Conservation (phyloP, 805 yeast species). For the Yarrowia alimentaria region DNA sequence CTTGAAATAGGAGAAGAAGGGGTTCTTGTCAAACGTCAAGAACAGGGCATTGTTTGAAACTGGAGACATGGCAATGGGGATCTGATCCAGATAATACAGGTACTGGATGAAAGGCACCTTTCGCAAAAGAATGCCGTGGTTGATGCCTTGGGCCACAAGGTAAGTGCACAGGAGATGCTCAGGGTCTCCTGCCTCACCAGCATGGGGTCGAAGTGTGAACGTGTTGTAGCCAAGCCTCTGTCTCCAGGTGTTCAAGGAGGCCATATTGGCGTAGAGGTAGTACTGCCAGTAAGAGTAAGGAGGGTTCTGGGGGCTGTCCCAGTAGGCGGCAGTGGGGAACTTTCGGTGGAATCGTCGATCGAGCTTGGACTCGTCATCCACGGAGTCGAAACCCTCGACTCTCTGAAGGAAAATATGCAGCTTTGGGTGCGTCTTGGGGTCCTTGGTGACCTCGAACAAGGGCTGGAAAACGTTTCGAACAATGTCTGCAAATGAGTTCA, state of each 20-base stretch:
- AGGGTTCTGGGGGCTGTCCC: constrained; percentile 81
- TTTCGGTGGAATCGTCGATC: constrained; percentile 80
- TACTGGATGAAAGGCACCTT: constrained; percentile 95
- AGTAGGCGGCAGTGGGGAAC: constrained; percentile 79
- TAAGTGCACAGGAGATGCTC: constrained; percentile 92
- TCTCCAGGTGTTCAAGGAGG: constrained; percentile 85
- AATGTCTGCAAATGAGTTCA: constrained; percentile 70
- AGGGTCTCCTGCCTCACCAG: constrained; percentile 99
- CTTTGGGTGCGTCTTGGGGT: constrained; percentile 89
- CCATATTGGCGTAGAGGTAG: constrained; percentile 80
- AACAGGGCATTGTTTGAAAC: constrained; percentile 93
- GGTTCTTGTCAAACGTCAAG: constrained; percentile 94
- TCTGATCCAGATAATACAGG: constrained; percentile 86
- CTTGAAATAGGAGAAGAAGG: constrained; percentile 85
- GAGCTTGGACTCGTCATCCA: constrained; percentile 93
- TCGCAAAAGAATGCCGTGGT: constrained; percentile 91
- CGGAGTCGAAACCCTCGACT: constrained; percentile 96
- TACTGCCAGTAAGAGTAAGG: constrained; percentile 97
- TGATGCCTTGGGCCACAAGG: constrained; percentile 84
- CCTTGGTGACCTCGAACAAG: constrained; percentile 79
- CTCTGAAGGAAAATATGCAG: constrained; percentile 83
- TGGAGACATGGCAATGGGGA: constrained; percentile 98
- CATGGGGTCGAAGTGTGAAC: constrained; percentile 93
- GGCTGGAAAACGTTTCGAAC: constrained; percentile 81
- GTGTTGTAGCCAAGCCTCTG: constrained; percentile 73